A percentile compares a stretch with the other conserved stretches of the same genome.
phyloP scores from a whole-genome alignment of 2,329 filamentous ascomycete species.

The Sporothrix brunneoviolacea region DNA sequence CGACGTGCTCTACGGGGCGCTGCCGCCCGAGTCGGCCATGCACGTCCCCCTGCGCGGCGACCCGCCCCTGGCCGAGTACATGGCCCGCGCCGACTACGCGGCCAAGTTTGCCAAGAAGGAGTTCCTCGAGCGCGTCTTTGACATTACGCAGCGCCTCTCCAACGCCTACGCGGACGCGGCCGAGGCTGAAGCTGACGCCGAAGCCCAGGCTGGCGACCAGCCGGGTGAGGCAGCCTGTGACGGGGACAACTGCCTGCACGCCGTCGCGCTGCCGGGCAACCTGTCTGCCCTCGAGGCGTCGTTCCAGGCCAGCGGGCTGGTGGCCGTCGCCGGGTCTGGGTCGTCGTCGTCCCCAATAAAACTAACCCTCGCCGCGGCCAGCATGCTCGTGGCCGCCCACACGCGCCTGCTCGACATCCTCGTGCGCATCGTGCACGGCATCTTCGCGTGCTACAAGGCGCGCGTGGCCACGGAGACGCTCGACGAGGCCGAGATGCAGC shows the following conservation, averaged over 20 bases:
- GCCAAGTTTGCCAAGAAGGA: constrained; percentile 3
- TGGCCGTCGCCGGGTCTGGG: no score
- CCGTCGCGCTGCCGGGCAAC: not conserved
- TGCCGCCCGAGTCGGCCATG: not conserved
- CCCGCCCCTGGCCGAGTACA: constrained; percentile 17
- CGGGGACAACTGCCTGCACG: not conserved
- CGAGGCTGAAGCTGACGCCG: not conserved
- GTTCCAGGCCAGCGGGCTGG: not conserved
- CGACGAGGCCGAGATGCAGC: constrained; percentile 24
- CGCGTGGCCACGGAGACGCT: constrained; percentile 22
- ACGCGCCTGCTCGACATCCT: constrained; percentile 31
- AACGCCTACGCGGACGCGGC: not conserved
- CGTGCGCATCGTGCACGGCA: constrained; percentile 27
- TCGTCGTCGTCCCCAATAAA: constrained; percentile 29
- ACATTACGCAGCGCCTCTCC: constrained; percentile 1
- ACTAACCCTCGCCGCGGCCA: constrained; percentile 29
- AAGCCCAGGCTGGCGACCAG: no score
- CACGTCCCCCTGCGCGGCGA: not conserved
- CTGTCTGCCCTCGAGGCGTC: not conserved
- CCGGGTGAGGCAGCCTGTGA: not conserved
- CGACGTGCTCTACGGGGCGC: not conserved
- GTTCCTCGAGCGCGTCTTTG: constrained; percentile 1
- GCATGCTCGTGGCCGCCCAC: constrained; percentile 34
- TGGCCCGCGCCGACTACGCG: not conserved
- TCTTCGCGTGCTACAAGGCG: constrained; percentile 27